Evolutionary conservation across 1,284 basidiomycete species (phyloP).

Genomic region (Vanrija pseudolonga): DNA sequence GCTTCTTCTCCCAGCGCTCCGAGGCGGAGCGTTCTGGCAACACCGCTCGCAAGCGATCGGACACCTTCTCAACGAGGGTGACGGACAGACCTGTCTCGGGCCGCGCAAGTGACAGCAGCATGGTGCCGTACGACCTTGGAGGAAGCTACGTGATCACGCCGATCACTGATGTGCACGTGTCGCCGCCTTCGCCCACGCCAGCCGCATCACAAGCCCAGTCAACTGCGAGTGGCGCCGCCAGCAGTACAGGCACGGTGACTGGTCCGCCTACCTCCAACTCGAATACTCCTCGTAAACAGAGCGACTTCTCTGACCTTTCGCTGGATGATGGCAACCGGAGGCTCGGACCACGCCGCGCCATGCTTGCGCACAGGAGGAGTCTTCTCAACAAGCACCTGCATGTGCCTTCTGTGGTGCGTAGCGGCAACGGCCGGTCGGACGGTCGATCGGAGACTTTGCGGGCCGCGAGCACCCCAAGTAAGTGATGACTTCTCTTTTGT

Average conservation of each 20-base stretch:
- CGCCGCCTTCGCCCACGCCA: conserved; percentile 9
- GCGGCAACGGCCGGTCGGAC: not conserved
- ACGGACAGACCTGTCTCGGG: conserved; percentile 1
- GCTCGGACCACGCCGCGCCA: not conserved
- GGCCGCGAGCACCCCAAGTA: not conserved
- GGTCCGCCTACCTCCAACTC: not conserved
- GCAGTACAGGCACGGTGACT: not conserved
- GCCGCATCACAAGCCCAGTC: not conserved
- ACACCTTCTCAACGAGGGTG: conserved; percentile 9
- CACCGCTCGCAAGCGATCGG: conserved; percentile 15
- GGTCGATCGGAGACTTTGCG: not conserved
- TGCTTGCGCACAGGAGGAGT: conserved; percentile 13
- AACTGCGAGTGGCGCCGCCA: too few species aligned
- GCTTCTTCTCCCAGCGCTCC: conserved; percentile 58
- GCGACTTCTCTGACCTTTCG: too few species aligned
- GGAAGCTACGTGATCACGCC: conserved; percentile 16
- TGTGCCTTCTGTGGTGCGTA: conserved; percentile 23
- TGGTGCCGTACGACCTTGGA: conserved; percentile 17
- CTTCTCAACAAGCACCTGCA: conserved; percentile 43
- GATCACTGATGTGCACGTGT: conserved; percentile 1
- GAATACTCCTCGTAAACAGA: conserved; percentile 4
- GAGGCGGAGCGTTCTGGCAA: conserved; percentile 10
- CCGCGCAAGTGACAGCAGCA: not conserved
- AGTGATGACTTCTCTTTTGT: not conserved
- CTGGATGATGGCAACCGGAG: not conserved